Conservation (phyloP, 192 early-diverging fungal genomes). For the Backusella psychrophila region DNA sequence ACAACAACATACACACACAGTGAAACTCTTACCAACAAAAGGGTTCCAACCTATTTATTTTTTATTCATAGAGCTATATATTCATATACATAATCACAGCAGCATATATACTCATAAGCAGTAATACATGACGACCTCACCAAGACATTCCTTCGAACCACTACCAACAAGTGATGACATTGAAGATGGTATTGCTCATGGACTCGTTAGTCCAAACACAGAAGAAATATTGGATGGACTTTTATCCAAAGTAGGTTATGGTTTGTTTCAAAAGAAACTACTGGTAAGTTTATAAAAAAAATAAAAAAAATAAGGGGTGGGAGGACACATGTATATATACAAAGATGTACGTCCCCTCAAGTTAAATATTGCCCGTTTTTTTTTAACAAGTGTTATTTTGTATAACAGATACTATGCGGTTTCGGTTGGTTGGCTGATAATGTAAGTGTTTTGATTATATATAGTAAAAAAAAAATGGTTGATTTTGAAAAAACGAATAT, state of each 20-base stretch:
- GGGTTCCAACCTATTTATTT: not conserved
- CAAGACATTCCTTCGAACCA: not conserved
- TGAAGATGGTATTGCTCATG: not conserved
- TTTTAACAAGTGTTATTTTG: not conserved
- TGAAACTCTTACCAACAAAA: not conserved
- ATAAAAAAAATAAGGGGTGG: not conserved
- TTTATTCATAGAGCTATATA: not conserved
- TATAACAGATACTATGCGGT: constrained; percentile 61
- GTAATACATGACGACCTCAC: not conserved
- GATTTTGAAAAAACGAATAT: not conserved
- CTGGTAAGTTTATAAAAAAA: constrained; percentile 36
- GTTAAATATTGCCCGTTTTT: not conserved
- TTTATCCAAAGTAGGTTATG: constrained; percentile 70
- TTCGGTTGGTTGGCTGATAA: constrained; percentile 89
- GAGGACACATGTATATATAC: too few species aligned
- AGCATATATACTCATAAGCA: not conserved
- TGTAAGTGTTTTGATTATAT: constrained; percentile 47
- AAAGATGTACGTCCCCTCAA: too few species aligned
- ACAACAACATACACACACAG: too few species aligned
- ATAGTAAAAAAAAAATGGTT: too few species aligned
- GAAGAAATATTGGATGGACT: constrained; percentile 54
- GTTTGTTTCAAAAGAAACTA: constrained; percentile 63
- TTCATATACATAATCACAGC: not conserved
- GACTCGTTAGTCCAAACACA: not conserved
- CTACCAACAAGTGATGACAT: constrained; percentile 3